Conservation (phyloP, 2,329 filamentous ascomycete genomes). For the Ophiostoma sp. region DNA sequence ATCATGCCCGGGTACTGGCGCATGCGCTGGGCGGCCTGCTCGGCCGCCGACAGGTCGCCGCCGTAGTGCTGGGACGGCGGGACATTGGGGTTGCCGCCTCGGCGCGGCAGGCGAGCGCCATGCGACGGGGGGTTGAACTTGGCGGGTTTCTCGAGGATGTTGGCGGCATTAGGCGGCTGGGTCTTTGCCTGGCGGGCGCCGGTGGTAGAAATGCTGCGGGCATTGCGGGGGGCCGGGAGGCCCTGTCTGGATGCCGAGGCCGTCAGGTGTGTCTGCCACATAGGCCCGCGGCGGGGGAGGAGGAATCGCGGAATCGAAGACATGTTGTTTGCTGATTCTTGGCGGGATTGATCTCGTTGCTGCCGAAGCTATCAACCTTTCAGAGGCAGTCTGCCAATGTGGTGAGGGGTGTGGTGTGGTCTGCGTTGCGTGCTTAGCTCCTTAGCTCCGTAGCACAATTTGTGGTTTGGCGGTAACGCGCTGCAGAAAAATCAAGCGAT, state of each 20-base stretch:
- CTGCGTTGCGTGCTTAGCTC: neutral
- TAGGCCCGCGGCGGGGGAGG: slow-evolving; percentile 55
- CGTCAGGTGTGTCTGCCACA: slow-evolving; percentile 44
- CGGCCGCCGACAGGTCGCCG: slow-evolving; percentile 60
- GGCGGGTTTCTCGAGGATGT: slow-evolving; percentile 75
- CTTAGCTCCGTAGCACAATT: neutral
- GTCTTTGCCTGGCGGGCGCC: slow-evolving; percentile 23
- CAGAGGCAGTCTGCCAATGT: neutral
- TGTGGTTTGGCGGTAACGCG: slow-evolving; percentile 11
- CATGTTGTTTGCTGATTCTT: slow-evolving; percentile 15
- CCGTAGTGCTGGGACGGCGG: slow-evolving; percentile 66
- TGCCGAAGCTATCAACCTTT: neutral
- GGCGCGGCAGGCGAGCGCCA: slow-evolving; percentile 60
- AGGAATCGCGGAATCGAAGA: slow-evolving; percentile 62
- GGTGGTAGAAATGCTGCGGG: neutral
- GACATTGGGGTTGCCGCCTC: slow-evolving; percentile 33
- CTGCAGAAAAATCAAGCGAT: slow-evolving; percentile 10
- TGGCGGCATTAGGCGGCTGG: slow-evolving; percentile 27
- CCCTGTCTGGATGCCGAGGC: neutral
- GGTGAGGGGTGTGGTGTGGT: neutral
- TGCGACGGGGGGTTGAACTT: slow-evolving; percentile 93
- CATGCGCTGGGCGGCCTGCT: slow-evolving; percentile 59
- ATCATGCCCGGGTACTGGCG: slow-evolving; percentile 85
- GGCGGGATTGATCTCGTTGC: neutral
- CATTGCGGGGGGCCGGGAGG: neutral